phyloP scores from a whole-genome alignment of 257 asterid species.

The Scutellaria galericulata region DNA sequence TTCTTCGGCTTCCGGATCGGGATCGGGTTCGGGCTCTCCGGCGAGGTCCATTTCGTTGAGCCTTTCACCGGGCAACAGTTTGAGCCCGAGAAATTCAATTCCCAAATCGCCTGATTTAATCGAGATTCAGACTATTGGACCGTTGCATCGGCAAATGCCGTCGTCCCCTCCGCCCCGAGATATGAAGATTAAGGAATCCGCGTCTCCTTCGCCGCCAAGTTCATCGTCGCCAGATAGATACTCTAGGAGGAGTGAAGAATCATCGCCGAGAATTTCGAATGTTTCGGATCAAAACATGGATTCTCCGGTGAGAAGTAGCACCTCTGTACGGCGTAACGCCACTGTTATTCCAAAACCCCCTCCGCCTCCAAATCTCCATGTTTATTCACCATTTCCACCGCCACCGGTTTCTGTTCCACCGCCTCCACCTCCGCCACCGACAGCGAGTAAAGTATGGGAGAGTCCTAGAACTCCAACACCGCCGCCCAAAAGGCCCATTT shows the following conservation, averaged over 20 bases:
- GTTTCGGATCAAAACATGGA: slow-evolving; percentile 49
- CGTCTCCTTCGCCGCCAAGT: slow-evolving; percentile 61
- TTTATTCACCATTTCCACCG: slow-evolving; percentile 28
- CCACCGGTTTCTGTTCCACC: slow-evolving; percentile 40
- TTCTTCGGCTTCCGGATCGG: slow-evolving; percentile 77
- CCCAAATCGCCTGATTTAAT: slow-evolving; percentile 87
- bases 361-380: slow-evolving; percentile 41
- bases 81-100: slow-evolving; percentile 63
- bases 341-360: slow-evolving; percentile 49
- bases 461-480: slow-evolving; percentile 71
- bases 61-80: slow-evolving; percentile 75
- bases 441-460: slow-evolving; percentile 54
- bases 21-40: slow-evolving; percentile 83
- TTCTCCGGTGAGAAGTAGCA: slow-evolving; percentile 42
- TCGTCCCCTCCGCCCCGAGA: slow-evolving; percentile 42
- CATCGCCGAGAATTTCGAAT: slow-evolving; percentile 62
- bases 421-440: slow-evolving; percentile 51
- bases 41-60: slow-evolving; percentile 76
- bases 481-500: slow-evolving; percentile 40
- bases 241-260: slow-evolving; percentile 62
- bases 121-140: slow-evolving; percentile 61
- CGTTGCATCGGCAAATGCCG: slow-evolving; percentile 39
- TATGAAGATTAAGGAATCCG: slow-evolving; percentile 36
- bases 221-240: slow-evolving; percentile 68
- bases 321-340: slow-evolving; percentile 32